A percentile compares a stretch with the other conserved stretches of the same genome.
Conservation (phyloP, 1,139 yeast species). For the Suhomyces atakaporum region DNA sequence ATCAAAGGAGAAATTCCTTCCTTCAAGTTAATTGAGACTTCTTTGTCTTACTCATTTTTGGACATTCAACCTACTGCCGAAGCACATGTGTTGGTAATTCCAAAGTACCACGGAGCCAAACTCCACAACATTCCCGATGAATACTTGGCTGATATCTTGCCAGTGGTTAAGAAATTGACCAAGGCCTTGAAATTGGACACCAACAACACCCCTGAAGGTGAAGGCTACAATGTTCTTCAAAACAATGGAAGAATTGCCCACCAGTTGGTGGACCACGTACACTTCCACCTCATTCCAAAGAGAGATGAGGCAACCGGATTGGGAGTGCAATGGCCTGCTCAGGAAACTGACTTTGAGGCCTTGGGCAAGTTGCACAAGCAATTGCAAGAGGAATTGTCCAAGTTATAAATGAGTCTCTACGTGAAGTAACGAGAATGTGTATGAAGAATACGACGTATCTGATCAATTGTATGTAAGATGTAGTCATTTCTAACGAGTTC, state of each 20-base stretch:
- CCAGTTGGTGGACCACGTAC: slow-evolving; percentile 93
- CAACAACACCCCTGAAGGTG: slow-evolving; percentile 60
- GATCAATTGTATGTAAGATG: too few relatives aligned
- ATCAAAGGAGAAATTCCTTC: slow-evolving; percentile 94
- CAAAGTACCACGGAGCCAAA: slow-evolving; percentile 90
- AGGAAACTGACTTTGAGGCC: slow-evolving; percentile 68
- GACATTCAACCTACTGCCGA: slow-evolving; percentile 90
- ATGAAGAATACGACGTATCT: too few relatives aligned
- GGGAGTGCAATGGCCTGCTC: slow-evolving; percentile 91
- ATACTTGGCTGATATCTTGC: slow-evolving; percentile 77
- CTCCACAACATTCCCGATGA: slow-evolving; percentile 92
- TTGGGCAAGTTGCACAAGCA: slow-evolving; percentile 66
- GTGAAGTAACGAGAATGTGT: too few relatives aligned
- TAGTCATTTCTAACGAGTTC: too few relatives aligned
- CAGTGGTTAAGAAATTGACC: slow-evolving; percentile 83
- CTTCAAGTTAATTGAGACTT: slow-evolving; percentile 81
- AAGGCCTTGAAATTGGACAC: slow-evolving; percentile 64
- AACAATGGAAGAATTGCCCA: slow-evolving; percentile 94
- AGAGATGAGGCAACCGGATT: slow-evolving; percentile 68
- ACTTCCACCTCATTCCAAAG: slow-evolving; percentile 94
- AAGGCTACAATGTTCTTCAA: slow-evolving; percentile 85
- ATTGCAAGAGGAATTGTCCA: slow-evolving; percentile 55
- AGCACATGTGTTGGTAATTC: slow-evolving; percentile 87
- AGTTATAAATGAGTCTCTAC: slow-evolving; percentile 26
- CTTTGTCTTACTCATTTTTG: slow-evolving; percentile 75